Conservation (phyloP, 768 basidiomycete genomes). For the Russula sp. region DNA sequence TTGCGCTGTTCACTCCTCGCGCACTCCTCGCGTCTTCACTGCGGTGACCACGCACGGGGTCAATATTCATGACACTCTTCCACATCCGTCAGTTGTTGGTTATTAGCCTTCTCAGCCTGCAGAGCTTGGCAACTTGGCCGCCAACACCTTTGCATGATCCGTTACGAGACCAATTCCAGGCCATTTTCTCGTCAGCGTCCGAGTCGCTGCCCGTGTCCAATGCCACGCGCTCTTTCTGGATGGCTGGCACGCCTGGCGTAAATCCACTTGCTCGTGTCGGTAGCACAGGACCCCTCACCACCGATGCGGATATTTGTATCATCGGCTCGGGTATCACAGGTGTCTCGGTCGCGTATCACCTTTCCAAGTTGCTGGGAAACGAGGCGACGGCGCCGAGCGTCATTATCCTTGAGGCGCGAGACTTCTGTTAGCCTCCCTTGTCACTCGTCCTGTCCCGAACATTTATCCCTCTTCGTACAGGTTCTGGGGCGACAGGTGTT, state of each 20-base stretch:
- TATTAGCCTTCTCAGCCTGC: background rate
- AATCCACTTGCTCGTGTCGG: conserved; percentile 66
- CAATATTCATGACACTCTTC: background rate
- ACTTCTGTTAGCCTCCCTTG: conserved; percentile 57
- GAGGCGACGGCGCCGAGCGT: conserved; percentile 34
- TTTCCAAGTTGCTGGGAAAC: conserved; percentile 33
- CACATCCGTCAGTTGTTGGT: background rate
- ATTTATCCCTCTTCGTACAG: conserved; percentile 28
- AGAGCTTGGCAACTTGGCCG: background rate
- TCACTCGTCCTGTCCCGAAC: background rate
- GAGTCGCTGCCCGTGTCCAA: conserved; percentile 46
- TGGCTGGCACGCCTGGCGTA: conserved; percentile 42
- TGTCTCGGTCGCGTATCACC: conserved; percentile 65
- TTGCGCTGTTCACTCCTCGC: no score
- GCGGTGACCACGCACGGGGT: background rate
- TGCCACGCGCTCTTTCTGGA: conserved; percentile 71
- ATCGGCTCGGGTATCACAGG: conserved; percentile 80
- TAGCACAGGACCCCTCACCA: conserved; percentile 50
- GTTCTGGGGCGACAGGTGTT: conserved; percentile 70
- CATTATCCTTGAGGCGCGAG: conserved; percentile 74
- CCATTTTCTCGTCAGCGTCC: conserved; percentile 13
- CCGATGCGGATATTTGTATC: conserved; percentile 63
- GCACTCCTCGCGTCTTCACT: no score
- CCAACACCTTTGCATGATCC: background rate
- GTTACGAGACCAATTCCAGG: background rate